phyloP scores from a whole-genome alignment of 2,329 filamentous ascomycete genomes.

The Aspergillus pseudonomiae region DNA sequence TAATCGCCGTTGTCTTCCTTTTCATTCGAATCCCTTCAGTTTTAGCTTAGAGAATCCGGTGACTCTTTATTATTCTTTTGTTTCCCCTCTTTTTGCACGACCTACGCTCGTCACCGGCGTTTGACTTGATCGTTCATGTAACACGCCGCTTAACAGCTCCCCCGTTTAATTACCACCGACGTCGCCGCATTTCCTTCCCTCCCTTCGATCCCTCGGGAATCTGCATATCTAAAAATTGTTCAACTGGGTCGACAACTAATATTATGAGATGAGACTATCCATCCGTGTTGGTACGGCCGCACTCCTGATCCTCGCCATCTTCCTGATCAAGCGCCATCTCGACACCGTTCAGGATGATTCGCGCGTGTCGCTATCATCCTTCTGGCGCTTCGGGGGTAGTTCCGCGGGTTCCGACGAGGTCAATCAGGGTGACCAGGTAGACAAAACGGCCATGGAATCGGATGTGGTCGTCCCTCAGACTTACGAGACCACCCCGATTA shows the following conservation, averaged over 20 bases:
- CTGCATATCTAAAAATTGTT: not conserved
- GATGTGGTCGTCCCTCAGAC: constrained; percentile 12
- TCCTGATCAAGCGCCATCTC: constrained; percentile 32
- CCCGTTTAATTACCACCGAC: not conserved
- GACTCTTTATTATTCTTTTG: not conserved
- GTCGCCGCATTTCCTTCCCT: constrained; percentile 4
- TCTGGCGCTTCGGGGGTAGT: constrained; percentile 30
- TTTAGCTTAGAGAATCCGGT: not conserved
- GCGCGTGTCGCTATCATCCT: constrained; percentile 20
- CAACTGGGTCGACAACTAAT: constrained; percentile 3
- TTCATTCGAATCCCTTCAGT: not conserved
- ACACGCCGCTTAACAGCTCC: not conserved
- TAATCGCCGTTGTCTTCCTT: constrained; percentile 3
- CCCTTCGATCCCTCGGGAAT: not conserved
- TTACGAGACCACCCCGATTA: constrained; percentile 33
- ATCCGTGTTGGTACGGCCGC: constrained; percentile 32
- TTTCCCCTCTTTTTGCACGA: not conserved
- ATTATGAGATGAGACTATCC: constrained; percentile 31
- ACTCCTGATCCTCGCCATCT: constrained; percentile 33
- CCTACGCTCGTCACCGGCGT: not conserved
- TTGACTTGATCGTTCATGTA: not conserved
- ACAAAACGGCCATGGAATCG: not conserved
- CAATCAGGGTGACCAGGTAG: not conserved
- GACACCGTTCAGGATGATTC: constrained; percentile 21
- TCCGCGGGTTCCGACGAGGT: constrained; percentile 12